A percentile compares a stretch with the other conserved stretches of the same genome.
Conservation (phyloP, 2,329 filamentous ascomycete species). For the Hypocreales sp. region DNA sequence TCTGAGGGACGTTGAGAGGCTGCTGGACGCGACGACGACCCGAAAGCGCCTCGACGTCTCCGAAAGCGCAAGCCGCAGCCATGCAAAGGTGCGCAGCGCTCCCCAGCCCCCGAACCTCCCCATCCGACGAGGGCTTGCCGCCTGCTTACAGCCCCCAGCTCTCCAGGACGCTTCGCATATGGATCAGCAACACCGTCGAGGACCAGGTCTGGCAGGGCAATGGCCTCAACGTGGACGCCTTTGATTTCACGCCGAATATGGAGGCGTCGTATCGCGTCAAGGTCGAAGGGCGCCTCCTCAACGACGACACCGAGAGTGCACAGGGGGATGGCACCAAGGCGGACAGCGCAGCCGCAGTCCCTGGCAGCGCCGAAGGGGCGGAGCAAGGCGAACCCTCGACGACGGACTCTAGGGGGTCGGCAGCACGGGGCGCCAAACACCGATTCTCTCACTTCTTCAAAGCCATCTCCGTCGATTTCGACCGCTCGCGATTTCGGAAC, state of each 20-base stretch:
- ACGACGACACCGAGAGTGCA: conserved; percentile 45
- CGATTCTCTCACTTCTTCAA: conserved; percentile 72
- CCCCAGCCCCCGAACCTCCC: too few relatives aligned
- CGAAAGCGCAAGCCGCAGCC: conserved; percentile 27
- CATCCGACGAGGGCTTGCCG: too few relatives aligned
- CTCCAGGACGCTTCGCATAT: conserved; percentile 75
- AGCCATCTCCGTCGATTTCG: conserved; percentile 59
- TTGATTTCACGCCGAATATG: conserved; percentile 64
- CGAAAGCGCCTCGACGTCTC: conserved; percentile 77
- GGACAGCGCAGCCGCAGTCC: conserved; percentile 28
- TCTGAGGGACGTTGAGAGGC: conserved; percentile 73
- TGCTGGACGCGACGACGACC: conserved; percentile 83
- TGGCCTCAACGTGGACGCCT: conserved; percentile 53
- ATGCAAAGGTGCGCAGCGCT: conserved; percentile 52
- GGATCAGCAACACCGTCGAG: conserved; percentile 89
- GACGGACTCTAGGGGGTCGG: conserved; percentile 17
- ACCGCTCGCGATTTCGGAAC: conserved; percentile 42
- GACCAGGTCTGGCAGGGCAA: conserved; percentile 84
- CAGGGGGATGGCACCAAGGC: conserved; percentile 8
- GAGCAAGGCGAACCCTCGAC: conserved; percentile 10
- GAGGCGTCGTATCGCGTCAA: conserved; percentile 79
- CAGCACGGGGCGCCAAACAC: conserved; percentile 25
- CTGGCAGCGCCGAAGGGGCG: conserved; percentile 10
- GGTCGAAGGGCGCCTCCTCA: conserved; percentile 75
- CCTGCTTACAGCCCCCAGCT: conserved; percentile 29